Evolutionary conservation across 306 rosid species (phyloP).

Genomic region (Casuarina cunninghamiana): DNA sequence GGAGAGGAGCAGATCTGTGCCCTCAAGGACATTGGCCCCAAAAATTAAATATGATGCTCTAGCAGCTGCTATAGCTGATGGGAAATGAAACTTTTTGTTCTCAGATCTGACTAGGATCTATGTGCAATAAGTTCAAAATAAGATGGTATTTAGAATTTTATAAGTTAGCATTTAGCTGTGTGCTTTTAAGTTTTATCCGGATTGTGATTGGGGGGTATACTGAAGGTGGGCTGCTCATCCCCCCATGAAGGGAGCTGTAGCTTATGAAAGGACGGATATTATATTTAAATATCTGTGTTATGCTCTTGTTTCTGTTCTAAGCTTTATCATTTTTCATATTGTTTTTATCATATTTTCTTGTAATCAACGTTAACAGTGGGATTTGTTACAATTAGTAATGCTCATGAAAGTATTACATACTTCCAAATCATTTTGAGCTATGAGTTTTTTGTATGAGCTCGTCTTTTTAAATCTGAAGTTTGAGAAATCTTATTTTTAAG

Average conservation of each 20-base stretch:
- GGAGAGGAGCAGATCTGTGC: slow-evolving; percentile 77
- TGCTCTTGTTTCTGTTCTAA: background rate
- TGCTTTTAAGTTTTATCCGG: slow-evolving; percentile 23
- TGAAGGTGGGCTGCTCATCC: background rate
- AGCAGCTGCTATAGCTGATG: slow-evolving; percentile 40
- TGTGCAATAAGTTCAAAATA: slow-evolving; percentile 39
- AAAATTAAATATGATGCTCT: slow-evolving; percentile 47
- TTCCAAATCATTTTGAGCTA: no score
- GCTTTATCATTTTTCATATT: background rate
- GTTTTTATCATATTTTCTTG: no score
- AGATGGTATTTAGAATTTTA: slow-evolving; percentile 24
- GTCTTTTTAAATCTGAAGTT: no score
- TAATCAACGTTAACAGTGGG: no score
- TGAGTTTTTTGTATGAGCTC: background rate
- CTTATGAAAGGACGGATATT: slow-evolving; percentile 20
- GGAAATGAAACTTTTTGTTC: background rate
- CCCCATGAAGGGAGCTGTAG: slow-evolving; percentile 5
- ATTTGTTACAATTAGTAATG: no score
- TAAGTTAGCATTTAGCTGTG: slow-evolving; percentile 26
- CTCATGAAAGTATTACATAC: no score
- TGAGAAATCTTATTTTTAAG: no score
- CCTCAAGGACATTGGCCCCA: slow-evolving; percentile 73
- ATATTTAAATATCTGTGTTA: background rate
- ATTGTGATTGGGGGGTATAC: slow-evolving; percentile 13
- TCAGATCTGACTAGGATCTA: slow-evolving; percentile 25